Percentiles rank a stretch among this genome's conserved stretches.
These are phyloP conservation scores for Botrytis galanthina DNA, from an alignment of 2,329 filamentous ascomycete species.

Conservation along the genomic window DNA sequence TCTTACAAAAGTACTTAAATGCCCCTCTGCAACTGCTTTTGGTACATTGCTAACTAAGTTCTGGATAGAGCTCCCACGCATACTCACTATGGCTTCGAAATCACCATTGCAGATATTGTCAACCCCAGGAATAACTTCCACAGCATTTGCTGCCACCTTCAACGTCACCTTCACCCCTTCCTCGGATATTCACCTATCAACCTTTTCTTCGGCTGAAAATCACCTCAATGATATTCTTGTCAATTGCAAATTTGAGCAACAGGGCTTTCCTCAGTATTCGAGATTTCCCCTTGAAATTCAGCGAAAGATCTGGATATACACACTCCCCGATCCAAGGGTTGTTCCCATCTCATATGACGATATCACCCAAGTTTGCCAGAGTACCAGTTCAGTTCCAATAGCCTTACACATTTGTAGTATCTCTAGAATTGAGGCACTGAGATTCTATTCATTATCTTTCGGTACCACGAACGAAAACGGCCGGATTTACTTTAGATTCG, in stretches of 20 bases:
- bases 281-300: conserved; percentile 3
- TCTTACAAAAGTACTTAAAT: background rate
- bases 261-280: background rate
- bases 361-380: background rate
- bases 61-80: background rate
- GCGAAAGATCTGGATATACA: background rate
- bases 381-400: background rate
- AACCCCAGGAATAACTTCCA: background rate
- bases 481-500: background rate
- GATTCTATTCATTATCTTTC: conserved; percentile 5
- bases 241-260: background rate
- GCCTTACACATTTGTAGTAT: background rate
- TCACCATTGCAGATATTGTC: background rate
- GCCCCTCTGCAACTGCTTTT: too few relatives aligned
- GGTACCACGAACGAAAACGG: background rate
- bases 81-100: background rate
- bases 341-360: background rate
- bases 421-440: background rate
- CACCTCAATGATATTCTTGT: background rate
- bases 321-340: background rate
- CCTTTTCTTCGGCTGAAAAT: too few relatives aligned
- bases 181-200: background rate
- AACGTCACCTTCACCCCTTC: background rate
- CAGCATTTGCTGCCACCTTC: background rate
- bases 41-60: background rate